These are phyloP conservation scores for Cornus kousa DNA, from an alignment of 148 eudicot genomes.

Conservation along the genomic window DNA sequence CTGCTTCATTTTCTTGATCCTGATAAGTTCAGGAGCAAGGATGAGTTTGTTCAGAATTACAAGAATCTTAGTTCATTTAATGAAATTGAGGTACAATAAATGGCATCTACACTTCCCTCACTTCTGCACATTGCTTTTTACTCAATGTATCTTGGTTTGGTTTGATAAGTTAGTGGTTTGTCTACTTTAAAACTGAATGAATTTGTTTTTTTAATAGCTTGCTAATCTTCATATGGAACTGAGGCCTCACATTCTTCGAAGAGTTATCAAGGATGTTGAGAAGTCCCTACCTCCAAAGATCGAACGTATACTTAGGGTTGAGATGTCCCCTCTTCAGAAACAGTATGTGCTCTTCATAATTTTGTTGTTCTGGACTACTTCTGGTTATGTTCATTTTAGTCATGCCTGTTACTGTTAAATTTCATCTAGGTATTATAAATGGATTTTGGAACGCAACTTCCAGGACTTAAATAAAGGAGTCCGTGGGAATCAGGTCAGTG, in stretches of 20 bases:
- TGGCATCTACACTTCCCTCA: background rate
- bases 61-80: constrained; percentile 96
- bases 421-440: constrained; percentile 81
- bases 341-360: constrained; percentile 49
- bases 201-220: constrained; percentile 44
- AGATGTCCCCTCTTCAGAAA: constrained; percentile 99
- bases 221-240: constrained; percentile 96
- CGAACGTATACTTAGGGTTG: constrained; percentile 94
- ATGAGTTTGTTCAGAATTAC: constrained; percentile 90
- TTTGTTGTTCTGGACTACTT: background rate
- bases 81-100: constrained; percentile 72
- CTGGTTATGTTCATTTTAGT: constrained; percentile 2
- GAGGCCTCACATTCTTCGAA: constrained; percentile 96
- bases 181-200: background rate
- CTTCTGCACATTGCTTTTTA: constrained; percentile 4
- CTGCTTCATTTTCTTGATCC: constrained; percentile 97
- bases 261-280: constrained; percentile 99
- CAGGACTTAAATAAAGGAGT: constrained; percentile 98
- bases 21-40: constrained; percentile 82
- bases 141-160: background rate
- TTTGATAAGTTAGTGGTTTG: background rate
- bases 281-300: constrained; percentile 98
- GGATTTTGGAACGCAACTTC: constrained; percentile 98
- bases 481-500: constrained; percentile 93
- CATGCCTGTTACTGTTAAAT: constrained; percentile 4